Evolutionary conservation across 1,284 basidiomycete genomes (phyloP).

Genomic region (Cryptococcus sp.): DNA sequence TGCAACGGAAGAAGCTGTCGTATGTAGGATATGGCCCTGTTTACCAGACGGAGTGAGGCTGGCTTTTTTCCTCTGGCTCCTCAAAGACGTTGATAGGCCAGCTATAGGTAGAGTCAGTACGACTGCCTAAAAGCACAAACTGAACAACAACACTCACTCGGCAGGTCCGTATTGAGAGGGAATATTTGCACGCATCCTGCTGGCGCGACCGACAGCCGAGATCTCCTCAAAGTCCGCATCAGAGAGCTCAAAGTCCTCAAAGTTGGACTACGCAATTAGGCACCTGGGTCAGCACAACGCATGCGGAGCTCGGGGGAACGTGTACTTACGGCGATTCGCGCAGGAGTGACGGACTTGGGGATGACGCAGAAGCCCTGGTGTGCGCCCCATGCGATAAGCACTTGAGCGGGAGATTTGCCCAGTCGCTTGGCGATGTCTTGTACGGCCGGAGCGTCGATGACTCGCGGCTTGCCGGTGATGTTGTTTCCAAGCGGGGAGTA

Average conservation of each 20-base stretch:
- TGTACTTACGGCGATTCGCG: constrained; percentile 52
- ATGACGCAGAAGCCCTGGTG: constrained; percentile 68
- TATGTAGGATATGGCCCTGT: not conserved
- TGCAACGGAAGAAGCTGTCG: no score
- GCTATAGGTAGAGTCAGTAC: constrained; percentile 11
- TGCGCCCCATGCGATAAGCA: constrained; percentile 63
- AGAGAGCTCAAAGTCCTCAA: constrained; percentile 66
- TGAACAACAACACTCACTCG: not conserved
- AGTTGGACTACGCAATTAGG: constrained; percentile 61
- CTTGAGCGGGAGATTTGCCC: not conserved
- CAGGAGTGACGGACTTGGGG: constrained; percentile 65
- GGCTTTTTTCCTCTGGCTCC: constrained; percentile 60
- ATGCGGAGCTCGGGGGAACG: not conserved
- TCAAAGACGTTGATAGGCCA: constrained; percentile 69
- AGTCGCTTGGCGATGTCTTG: constrained; percentile 59
- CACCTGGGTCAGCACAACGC: constrained; percentile 47
- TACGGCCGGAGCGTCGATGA: constrained; percentile 57
- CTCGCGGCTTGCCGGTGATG: constrained; percentile 55
- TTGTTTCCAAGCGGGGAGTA: constrained; percentile 80
- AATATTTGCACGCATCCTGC: not conserved
- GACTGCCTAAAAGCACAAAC: not conserved
- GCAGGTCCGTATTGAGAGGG: not conserved
- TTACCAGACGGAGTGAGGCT: not conserved
- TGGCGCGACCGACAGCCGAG: constrained; percentile 1
- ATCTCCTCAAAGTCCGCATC: constrained; percentile 66